Conservation (phyloP, 306 rosid species). For the Vigna hirtella region DNA sequence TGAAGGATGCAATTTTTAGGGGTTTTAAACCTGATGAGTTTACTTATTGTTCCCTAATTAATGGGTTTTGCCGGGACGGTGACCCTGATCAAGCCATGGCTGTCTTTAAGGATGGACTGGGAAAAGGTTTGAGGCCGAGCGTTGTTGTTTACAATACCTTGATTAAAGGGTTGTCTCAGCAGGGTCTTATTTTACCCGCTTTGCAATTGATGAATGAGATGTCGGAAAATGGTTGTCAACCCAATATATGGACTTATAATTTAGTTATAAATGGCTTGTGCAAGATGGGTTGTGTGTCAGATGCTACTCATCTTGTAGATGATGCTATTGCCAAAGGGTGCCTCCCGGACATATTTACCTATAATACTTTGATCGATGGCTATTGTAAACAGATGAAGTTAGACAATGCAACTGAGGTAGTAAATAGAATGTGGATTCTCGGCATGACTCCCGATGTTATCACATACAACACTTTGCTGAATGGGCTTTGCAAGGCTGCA, state of each 20-base stretch:
- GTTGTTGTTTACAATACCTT: constrained; percentile 76
- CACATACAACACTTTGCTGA: constrained; percentile 79
- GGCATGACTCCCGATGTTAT: constrained; percentile 92
- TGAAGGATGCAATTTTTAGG: constrained; percentile 78
- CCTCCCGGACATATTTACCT: constrained; percentile 84
- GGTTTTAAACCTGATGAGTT: constrained; percentile 87
- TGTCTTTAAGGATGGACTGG: constrained; percentile 67
- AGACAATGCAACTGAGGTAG: constrained; percentile 66
- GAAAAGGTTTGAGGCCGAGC: constrained; percentile 71
- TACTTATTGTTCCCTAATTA: constrained; percentile 81
- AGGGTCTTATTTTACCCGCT: constrained; percentile 84
- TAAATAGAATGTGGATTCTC: constrained; percentile 75
- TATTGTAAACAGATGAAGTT: constrained; percentile 75
- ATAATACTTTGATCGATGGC: constrained; percentile 88
- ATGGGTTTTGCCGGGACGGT: constrained; percentile 72
- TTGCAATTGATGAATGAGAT: constrained; percentile 82
- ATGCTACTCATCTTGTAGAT: constrained; percentile 69
- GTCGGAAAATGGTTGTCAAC: constrained; percentile 71
- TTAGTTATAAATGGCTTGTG: constrained; percentile 83
- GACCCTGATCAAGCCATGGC: constrained; percentile 73
- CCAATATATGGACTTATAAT: constrained; percentile 83
- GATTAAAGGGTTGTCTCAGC: constrained; percentile 79
- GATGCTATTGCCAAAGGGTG: constrained; percentile 80
- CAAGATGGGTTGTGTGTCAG: constrained; percentile 85
- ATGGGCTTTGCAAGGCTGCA: constrained; percentile 89